Conservation (phyloP, 306 rosid species). For the Malus asiatica region DNA sequence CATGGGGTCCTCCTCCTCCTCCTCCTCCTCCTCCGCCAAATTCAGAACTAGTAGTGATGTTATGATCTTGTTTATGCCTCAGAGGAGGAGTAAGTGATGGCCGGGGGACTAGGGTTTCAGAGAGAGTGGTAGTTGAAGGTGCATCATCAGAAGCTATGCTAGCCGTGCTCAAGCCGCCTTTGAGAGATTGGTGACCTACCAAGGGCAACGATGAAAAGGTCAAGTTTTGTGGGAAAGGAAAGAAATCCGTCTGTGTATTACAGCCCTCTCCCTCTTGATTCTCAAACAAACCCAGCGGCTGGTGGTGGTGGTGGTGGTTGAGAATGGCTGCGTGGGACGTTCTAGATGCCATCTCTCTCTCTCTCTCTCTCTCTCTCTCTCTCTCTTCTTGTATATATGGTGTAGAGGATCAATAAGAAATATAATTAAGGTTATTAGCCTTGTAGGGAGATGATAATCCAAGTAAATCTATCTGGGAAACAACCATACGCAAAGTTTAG, state of each 20-base stretch:
- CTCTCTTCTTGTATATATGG: slow-evolving; percentile 4
- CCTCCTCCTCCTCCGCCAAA: slow-evolving; percentile 27
- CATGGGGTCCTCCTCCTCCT: slow-evolving; percentile 21
- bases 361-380: slow-evolving; percentile 7
- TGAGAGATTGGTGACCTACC: slow-evolving; percentile 25
- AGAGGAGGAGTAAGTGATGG: slow-evolving; percentile 21
- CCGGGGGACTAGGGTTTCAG: slow-evolving; percentile 66
- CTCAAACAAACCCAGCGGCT: slow-evolving; percentile 37
- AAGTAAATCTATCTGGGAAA: slow-evolving; percentile 2
- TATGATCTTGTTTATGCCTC: slow-evolving; percentile 34
- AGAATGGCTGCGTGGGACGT: slow-evolving; percentile 26
- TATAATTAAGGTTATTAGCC: background rate
- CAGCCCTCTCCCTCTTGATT: slow-evolving; percentile 35
- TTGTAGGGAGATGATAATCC: background rate
- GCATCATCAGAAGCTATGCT: slow-evolving; percentile 1
- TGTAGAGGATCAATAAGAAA: slow-evolving; percentile 10
- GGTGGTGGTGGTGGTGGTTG: background rate
- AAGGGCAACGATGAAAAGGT: slow-evolving; percentile 39
- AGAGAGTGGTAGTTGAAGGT: slow-evolving; percentile 33
- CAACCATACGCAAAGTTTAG: background rate
- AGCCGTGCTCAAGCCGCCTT: slow-evolving; percentile 27
- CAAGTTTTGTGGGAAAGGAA: slow-evolving; percentile 54
- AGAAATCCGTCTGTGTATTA: slow-evolving; percentile 51
- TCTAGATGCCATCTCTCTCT: slow-evolving; percentile 35
- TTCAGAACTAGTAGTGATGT: slow-evolving; percentile 15